Base-by-base conservation (phyloP, 2,329 filamentous ascomycete species). In the Penicillium sp. region DNA sequence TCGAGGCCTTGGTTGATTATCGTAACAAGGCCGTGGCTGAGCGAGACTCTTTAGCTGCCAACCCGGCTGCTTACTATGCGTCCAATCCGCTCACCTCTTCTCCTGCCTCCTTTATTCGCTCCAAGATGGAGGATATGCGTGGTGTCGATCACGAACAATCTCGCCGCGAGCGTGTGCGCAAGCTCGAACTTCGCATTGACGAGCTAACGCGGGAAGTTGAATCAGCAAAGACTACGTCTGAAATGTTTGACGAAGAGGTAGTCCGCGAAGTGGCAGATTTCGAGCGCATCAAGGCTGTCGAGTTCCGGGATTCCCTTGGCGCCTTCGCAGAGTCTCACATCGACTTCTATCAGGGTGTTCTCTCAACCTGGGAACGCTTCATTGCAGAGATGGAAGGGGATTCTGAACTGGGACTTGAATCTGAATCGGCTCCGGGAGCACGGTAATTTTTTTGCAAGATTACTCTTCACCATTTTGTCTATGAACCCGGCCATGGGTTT, bases 101-200 rank as follows among this genome's bases (percentile, higher is more conserved):
- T 1, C 89, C 92, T 0, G 89, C 88, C 12, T 88, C 89, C 4
- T 97, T 97, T 78, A 84, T 99, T 63, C 89, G 92, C 43, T 88
- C 89, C 71, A 97, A 97, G 75, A 89, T 99, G 68, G 94, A 99
- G 75, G 94, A 99, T 70, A 92, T 97, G 60, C 87, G 94, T 18
- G 94, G 94, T 14, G 92, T 99, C 4, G 94, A 99, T 74, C 94
- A 97, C 75, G 94, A 97, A 72, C 90, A 95, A 68, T 87, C 89
- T 14, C 87, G 92, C 2, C 85, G 92, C 14, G 93, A 97, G 72
- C 85, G 93, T 27, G 83, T 93, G 49, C 86, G 94, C 55, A 96
- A 94, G 75, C 82, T 97, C 4, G 94, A 99, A 75, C 81, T 97
- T 48, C 87, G 91, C 62, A 96, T 99, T 64, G 91, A 96, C 66